Percentiles rank a stretch among this genome's conserved stretches.
These are phyloP conservation scores for Arabis alpina DNA, from an alignment of 345 rosid genomes.

Conservation along the genomic window DNA sequence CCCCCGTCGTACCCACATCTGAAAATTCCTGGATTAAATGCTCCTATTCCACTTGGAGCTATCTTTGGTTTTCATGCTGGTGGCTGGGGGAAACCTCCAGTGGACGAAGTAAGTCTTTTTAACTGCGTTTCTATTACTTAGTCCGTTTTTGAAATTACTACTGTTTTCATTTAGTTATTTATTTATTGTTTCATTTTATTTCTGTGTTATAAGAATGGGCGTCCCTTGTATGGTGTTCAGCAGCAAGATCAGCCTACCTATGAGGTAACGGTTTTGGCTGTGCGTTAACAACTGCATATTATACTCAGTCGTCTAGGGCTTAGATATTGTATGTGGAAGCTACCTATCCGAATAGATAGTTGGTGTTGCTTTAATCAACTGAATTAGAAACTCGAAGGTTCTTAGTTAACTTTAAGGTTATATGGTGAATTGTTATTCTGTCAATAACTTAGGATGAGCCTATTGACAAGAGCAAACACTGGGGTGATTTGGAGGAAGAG, in stretches of 20 bases:
- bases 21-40: slow-evolving; percentile 96
- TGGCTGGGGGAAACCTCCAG: slow-evolving; percentile 99
- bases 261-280: slow-evolving; percentile 57
- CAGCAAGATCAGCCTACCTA: slow-evolving; percentile 93
- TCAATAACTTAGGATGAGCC: slow-evolving; percentile 81
- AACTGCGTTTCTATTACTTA: neutral
- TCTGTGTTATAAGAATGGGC: slow-evolving; percentile 62
- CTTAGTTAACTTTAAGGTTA: neutral
- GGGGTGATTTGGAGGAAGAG: slow-evolving; percentile 99
- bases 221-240: slow-evolving; percentile 93
- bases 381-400: neutral
- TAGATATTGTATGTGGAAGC: neutral
- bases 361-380: too few relatives aligned
- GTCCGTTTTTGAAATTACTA: neutral
- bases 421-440: slow-evolving; percentile 2
- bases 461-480: slow-evolving; percentile 92
- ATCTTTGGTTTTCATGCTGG: slow-evolving; percentile 98
- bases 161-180: slow-evolving; percentile 8
- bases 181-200: neutral
- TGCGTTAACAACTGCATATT: neutral
- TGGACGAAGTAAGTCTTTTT: slow-evolving; percentile 77
- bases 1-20: slow-evolving; percentile 97
- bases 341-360: neutral
- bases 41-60: slow-evolving; percentile 96
- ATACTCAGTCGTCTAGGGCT: too few relatives aligned